Evolutionary conservation across 139 green algal genomes (phyloP), one percentile per base, ranked within the genome.

Genomic region (Ostreobium quekettii): DNA sequence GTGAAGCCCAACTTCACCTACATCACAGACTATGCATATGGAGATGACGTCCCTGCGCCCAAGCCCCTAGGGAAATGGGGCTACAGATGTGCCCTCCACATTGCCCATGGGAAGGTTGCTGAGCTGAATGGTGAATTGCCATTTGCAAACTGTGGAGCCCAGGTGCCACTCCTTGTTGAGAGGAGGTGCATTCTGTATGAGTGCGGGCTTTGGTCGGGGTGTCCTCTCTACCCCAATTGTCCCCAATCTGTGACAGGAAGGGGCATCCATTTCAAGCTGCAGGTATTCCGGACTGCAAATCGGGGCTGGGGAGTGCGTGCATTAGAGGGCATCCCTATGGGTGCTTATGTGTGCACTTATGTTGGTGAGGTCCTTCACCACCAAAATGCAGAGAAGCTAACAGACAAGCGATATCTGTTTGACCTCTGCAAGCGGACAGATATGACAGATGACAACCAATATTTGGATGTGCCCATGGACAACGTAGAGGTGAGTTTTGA

Each of bases 191-290:
- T 53, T 26, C 42, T 53, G 42, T 53, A 53, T 19, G 42, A 53
- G 19, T 53, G 42, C 42, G 42, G 42, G 19, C 42, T 19, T 53
- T 53, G 42, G 42, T 53, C 15, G 11, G 15, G 19, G 11, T 53
- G 42, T 19, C 11, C 11, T 26, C 42, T 26, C 19, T 11, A 19
- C 42, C 15, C 19, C 19, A 19, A 53, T 19, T 53, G 42, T 53
- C 19, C 42, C 19, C 19, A 53, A 11, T 11, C 42, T 53, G 42
- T 53, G 19, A 53, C 42, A 11, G 42, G 19, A 19, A 53, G 42
- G 42, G 42, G 42, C 42, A 53, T 53, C 19, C 42, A 19, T 26
- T 53, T 53, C 42, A 53, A 53, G 42, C 42, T 53, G 42, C 42
- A 53, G 19, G 42, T 53, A 53, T 53, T 53, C 19, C 11, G 42